Conservation (phyloP, 1,284 basidiomycete species). For the Apiotrichum gracile region DNA sequence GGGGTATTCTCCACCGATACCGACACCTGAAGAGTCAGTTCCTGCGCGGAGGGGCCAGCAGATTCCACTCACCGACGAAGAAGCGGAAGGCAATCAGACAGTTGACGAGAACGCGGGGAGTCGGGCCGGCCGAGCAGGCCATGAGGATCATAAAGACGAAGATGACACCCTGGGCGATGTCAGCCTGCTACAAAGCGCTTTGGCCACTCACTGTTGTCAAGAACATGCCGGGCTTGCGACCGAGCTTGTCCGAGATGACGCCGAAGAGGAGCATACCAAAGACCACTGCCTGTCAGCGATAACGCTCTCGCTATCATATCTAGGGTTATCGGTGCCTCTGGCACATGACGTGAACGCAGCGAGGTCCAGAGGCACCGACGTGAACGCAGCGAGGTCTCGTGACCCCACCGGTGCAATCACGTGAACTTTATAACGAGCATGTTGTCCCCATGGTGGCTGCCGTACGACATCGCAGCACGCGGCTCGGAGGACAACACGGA, state of each 20-base stretch:
- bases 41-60: background rate
- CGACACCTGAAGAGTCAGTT: conserved; percentile 52
- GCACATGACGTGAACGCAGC: background rate
- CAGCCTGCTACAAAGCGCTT: background rate
- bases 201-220: conserved; percentile 3
- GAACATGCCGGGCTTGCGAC: conserved; percentile 58
- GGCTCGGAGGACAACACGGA: too few species aligned
- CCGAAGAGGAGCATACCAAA: conserved; percentile 40
- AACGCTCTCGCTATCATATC: too few species aligned
- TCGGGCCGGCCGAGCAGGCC: conserved; percentile 46
- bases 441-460: too few species aligned
- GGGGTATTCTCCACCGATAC: conserved; percentile 80
- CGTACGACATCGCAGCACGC: too few species aligned
- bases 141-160: conserved; percentile 50
- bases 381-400: too few species aligned
- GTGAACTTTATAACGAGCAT: too few species aligned
- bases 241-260: conserved; percentile 75
- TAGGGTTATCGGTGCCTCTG: too few species aligned
- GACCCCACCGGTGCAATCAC: too few species aligned
- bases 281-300: conserved; percentile 10
- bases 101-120: conserved; percentile 56
- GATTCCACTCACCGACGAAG: conserved; percentile 54
- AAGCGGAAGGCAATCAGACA: conserved; percentile 81
- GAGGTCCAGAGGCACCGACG: too few species aligned
- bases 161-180: conserved; percentile 7